phyloP scores from a whole-genome alignment of 352 stramenopile genomes.

The Globisporangium orthogonon region DNA sequence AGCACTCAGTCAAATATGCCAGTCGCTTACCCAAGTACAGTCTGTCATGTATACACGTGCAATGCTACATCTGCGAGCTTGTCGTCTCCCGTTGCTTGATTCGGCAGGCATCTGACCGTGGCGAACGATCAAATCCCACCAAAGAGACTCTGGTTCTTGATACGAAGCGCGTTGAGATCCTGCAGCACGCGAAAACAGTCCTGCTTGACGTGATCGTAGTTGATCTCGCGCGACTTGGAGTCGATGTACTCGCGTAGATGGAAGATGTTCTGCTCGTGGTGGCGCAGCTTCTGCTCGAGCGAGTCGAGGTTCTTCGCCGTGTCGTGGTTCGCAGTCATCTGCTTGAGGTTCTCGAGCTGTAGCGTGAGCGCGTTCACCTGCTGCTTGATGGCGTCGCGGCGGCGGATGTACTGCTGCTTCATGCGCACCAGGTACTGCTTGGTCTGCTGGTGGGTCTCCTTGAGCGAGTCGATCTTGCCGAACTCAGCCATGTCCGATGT shows the following conservation, averaged over 20 bases:
- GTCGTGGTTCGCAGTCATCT: conserved; percentile 66
- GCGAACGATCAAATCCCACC: conserved; percentile 8
- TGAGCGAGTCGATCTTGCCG: conserved; percentile 81
- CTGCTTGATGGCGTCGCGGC: conserved; percentile 80
- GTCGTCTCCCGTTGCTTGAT: neutral
- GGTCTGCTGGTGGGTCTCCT: conserved; percentile 71
- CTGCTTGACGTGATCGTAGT: conserved; percentile 85
- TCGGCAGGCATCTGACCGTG: neutral
- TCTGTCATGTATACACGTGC: too few species aligned
- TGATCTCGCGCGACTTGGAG: conserved; percentile 82
- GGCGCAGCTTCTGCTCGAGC: conserved; percentile 86
- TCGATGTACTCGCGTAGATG: conserved; percentile 87
- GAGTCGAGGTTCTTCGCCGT: conserved; percentile 74
- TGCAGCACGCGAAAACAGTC: conserved; percentile 70
- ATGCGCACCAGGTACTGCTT: conserved; percentile 65
- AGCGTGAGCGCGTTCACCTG: conserved; percentile 62
- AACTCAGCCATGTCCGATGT: conserved; percentile 86
- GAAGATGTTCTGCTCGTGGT: conserved; percentile 92
- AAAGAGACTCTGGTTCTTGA: conserved; percentile 43
- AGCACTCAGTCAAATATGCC: too few species aligned
- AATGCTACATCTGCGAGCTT: neutral
- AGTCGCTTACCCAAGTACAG: too few species aligned
- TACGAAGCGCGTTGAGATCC: conserved; percentile 67
- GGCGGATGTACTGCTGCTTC: conserved; percentile 82
- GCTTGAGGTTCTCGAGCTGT: conserved; percentile 75